Conservation (phyloP, 768 basidiomycete genomes). For the Dacryopinax spathularia region DNA sequence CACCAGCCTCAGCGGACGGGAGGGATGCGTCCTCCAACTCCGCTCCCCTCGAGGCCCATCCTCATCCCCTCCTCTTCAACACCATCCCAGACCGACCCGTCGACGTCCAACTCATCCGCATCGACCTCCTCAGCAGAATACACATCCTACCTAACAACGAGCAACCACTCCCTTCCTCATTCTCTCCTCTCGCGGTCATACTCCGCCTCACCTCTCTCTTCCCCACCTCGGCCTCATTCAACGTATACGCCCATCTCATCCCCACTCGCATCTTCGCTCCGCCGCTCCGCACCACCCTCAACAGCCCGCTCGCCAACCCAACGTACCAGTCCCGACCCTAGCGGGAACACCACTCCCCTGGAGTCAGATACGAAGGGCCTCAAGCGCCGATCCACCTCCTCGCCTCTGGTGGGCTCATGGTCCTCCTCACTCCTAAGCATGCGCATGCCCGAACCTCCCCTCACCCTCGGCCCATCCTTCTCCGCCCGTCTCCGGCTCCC, state of each 20-base stretch:
- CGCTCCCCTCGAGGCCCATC: neutral
- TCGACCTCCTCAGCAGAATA: neutral
- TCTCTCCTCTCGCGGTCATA: neutral
- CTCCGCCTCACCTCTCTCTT: neutral
- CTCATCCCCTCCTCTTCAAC: neutral
- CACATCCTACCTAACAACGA: neutral
- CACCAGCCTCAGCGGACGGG: neutral
- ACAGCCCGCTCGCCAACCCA: neutral
- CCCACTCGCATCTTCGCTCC: neutral
- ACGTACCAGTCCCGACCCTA: neutral
- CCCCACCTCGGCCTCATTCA: neutral
- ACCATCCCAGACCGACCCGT: neutral
- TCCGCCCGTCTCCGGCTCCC: neutral
- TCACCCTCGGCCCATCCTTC: neutral
- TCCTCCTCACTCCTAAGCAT: neutral
- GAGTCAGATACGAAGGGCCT: no score
- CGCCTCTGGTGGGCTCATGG: neutral
- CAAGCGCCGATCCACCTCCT: no score
- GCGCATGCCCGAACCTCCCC: neutral
- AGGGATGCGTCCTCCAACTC: neutral
- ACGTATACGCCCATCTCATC: neutral
- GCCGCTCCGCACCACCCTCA: neutral
- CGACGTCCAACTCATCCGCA: neutral
- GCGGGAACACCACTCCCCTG: neutral
- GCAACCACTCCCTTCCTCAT: neutral